A percentile compares a stretch with the other conserved stretches of the same genome.
phyloP scores from a whole-genome alignment of 73 alveolate species.

The Breviolum minutum region DNA sequence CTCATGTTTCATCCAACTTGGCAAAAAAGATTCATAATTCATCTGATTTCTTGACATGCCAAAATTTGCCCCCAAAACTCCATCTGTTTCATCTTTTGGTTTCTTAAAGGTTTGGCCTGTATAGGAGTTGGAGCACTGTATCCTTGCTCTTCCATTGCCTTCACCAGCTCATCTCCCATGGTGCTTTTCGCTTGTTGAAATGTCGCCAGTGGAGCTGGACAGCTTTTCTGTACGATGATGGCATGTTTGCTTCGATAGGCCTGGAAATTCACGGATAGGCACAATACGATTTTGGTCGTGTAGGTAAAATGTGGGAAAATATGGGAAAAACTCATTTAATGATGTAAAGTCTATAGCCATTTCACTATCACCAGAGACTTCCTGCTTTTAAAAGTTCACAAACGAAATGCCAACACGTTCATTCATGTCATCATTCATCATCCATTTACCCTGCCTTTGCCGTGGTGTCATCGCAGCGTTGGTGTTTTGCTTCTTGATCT shows the following conservation, averaged over 20 bases:
- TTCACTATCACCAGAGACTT: too few relatives aligned
- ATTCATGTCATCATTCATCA: too few relatives aligned
- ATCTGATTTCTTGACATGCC: not conserved
- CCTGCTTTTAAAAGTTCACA: too few relatives aligned
- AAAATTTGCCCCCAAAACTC: not conserved
- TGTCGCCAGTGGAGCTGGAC: conserved; percentile 69
- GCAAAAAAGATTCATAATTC: too few relatives aligned
- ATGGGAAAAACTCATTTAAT: not conserved
- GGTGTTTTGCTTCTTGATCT: too few relatives aligned
- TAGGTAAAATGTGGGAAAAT: not conserved
- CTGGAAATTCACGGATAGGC: not conserved
- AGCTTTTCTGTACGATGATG: conserved; percentile 15
- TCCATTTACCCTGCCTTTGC: too few relatives aligned
- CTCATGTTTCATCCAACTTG: too few relatives aligned
- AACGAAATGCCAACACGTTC: too few relatives aligned
- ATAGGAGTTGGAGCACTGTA: conserved; percentile 78
- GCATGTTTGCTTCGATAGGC: conserved; percentile 62
- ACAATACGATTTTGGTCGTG: not conserved
- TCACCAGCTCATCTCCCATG: conserved; percentile 36
- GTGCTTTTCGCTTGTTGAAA: conserved; percentile 20
- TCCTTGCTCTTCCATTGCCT: conserved; percentile 59
- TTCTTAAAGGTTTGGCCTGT: conserved; percentile 11
- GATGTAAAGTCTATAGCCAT: too few relatives aligned
- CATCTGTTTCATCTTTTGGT: too few relatives aligned
- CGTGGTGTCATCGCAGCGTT: too few relatives aligned